phyloP scores from a whole-genome alignment of 305 asterid species.

The Fraxinus greggii region DNA sequence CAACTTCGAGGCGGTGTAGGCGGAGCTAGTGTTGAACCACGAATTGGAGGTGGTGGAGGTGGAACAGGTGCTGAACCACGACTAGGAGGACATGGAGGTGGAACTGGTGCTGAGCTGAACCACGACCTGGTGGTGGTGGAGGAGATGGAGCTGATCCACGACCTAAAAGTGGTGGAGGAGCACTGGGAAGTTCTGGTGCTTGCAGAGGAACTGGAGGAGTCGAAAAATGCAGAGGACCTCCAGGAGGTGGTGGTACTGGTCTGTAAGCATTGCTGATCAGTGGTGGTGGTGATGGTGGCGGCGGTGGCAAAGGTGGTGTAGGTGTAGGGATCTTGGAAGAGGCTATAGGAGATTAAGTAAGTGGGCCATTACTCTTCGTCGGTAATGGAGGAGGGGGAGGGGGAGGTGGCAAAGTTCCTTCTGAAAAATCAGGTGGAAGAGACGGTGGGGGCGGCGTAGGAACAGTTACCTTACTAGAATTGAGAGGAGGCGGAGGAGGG shows the following conservation, averaged over 20 bases:
- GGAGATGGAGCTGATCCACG: conserved; percentile 43
- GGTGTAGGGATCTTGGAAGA: conserved; percentile 22
- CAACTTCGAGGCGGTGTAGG: not conserved
- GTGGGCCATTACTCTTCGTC: conserved; percentile 20
- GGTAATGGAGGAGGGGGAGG: conserved; percentile 35
- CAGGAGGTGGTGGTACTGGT: conserved; percentile 36
- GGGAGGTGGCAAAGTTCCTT: conserved; percentile 18
- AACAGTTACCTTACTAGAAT: conserved; percentile 21
- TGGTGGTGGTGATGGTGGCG: conserved; percentile 25
- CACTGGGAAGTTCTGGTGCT: conserved; percentile 25
- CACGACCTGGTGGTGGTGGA: conserved; percentile 39
- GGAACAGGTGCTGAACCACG: not conserved
- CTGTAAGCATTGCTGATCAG: conserved; percentile 19
- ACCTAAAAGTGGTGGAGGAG: conserved; percentile 40
- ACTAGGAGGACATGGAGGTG: not conserved
- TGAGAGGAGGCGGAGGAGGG: not conserved
- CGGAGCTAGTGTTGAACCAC: conserved; percentile 28
- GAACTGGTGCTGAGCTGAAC: not conserved
- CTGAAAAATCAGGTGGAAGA: conserved; percentile 12
- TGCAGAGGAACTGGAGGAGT: conserved; percentile 29
- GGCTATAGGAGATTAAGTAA: conserved; percentile 22
- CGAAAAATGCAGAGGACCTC: conserved; percentile 15
- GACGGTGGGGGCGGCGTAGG: conserved; percentile 20
- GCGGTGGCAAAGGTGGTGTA: conserved; percentile 23
- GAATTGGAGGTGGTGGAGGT: conserved; percentile 23